phyloP scores from a whole-genome alignment of 2,329 filamentous ascomycete genomes.

The Nothophaeocryptopus gaeumannii region DNA sequence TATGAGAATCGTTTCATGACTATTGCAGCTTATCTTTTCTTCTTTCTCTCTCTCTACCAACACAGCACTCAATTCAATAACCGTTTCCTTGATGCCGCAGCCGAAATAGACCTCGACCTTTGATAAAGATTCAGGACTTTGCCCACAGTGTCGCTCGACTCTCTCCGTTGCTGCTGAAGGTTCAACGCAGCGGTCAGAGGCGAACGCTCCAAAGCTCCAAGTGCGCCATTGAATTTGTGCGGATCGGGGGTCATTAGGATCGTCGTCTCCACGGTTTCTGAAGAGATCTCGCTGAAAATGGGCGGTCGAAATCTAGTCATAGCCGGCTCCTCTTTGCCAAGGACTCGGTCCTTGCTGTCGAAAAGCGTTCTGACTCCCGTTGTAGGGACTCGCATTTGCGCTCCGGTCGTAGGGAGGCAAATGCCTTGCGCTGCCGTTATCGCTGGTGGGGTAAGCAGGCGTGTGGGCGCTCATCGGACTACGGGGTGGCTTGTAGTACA shows the following conservation, averaged over 20 bases:
- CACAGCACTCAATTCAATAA: too few species aligned
- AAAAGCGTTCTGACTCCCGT: slow-evolving; percentile 23
- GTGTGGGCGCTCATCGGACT: slow-evolving; percentile 50
- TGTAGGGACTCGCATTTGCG: slow-evolving; percentile 35
- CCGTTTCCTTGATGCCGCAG: background rate
- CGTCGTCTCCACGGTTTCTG: slow-evolving; percentile 21
- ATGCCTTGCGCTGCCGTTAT: slow-evolving; percentile 39
- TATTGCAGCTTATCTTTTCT: too few species aligned
- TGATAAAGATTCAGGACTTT: slow-evolving; percentile 20
- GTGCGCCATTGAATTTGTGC: too few species aligned
- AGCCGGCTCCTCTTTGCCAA: slow-evolving; percentile 65
- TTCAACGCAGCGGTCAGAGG: background rate
- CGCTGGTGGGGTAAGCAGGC: slow-evolving; percentile 44
- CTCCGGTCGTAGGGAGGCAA: slow-evolving; percentile 38
- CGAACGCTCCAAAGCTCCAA: too few species aligned
- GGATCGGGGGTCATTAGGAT: slow-evolving; percentile 20
- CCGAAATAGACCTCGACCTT: slow-evolving; percentile 1
- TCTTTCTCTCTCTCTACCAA: too few species aligned
- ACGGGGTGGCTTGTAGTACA: slow-evolving; percentile 40
- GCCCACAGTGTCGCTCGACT: slow-evolving; percentile 16
- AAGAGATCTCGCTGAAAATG: slow-evolving; percentile 17
- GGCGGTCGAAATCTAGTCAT: slow-evolving; percentile 47
- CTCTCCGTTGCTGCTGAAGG: slow-evolving; percentile 9
- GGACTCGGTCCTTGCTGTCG: slow-evolving; percentile 48
- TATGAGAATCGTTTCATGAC: too few species aligned